Conservation (phyloP, 2,329 filamentous ascomycete genomes). For the Myriangium duriaei region DNA sequence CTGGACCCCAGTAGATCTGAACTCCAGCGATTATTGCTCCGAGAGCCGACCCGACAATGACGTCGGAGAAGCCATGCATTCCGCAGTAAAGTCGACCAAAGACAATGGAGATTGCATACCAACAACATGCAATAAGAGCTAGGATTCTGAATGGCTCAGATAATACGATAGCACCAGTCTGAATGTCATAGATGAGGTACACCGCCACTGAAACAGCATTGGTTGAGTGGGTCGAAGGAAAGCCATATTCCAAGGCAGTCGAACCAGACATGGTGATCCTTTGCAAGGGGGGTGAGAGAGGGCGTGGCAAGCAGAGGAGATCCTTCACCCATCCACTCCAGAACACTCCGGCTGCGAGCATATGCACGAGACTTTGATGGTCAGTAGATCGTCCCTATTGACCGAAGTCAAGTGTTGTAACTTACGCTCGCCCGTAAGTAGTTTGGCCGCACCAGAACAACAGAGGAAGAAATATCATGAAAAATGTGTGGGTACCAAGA, state of each 20-base stretch:
- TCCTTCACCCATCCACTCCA: slow-evolving; percentile 87
- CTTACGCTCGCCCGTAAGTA: slow-evolving; percentile 74
- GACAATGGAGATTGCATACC: slow-evolving; percentile 81
- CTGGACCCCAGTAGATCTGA: slow-evolving; percentile 42
- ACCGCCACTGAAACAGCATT: slow-evolving; percentile 92
- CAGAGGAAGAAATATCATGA: slow-evolving; percentile 89
- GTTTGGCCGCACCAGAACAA: slow-evolving; percentile 94
- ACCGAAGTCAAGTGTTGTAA: too few relatives aligned
- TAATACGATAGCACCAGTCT: slow-evolving; percentile 43
- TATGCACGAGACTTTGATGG: slow-evolving; percentile 32
- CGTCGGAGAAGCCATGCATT: slow-evolving; percentile 96
- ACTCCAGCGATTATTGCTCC: slow-evolving; percentile 52
- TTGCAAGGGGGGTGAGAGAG: slow-evolving; percentile 79
- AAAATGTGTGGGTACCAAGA: slow-evolving; percentile 94
- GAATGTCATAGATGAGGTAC: slow-evolving; percentile 63
- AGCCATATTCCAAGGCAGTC: slow-evolving; percentile 89
- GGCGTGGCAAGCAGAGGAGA: slow-evolving; percentile 79
- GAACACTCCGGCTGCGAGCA: slow-evolving; percentile 55
- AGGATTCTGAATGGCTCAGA: slow-evolving; percentile 30
- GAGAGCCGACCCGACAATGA: slow-evolving; percentile 65
- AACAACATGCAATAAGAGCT: slow-evolving; percentile 55
- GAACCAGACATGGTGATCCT: slow-evolving; percentile 97
- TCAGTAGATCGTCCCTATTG: slow-evolving; percentile 1
- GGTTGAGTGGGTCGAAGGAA: slow-evolving; percentile 91
- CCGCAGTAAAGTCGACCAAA: slow-evolving; percentile 90